Base-by-base conservation (phyloP, 768 basidiomycete genomes). In the Mrakia frigida region DNA sequence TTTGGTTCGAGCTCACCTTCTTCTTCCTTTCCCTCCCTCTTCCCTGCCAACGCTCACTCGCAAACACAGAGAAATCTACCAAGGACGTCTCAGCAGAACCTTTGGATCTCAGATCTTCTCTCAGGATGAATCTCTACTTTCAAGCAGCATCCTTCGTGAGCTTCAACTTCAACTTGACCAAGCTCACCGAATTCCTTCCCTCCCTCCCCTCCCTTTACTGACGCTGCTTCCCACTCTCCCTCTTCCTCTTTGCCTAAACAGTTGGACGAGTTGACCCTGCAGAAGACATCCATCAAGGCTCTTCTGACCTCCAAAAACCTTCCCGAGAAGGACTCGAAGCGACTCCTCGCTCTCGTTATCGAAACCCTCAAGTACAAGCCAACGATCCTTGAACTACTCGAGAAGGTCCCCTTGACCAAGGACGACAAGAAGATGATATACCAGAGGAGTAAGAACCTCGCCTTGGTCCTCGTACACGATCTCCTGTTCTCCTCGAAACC, bases 361-460 rank as follows among this genome's bases (percentile, higher is more conserved):
- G 93, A 97, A 85, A 96, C 94, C 0, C 85, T 98, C 67, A 98
- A 97, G 87, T 98, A 94, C 86, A 93, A 91, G 83, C 82, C 88
- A 25, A 88, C 88, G n/a, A 85, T 98, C 76, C 83, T 82, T 35
- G 88, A 91, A 75, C 87, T 96, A 73, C 90, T 96, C 74, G 82
- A 87, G 4, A 85, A 87, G 6, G 85, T 91, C 11, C 88, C 89
- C 52, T 85, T 97, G 31, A 85, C 93, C 80, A 87, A 87, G 73
- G 86, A 90, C 80, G 95, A 96, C 84, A 88, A 87, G 81, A 91
- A 87, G 82, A 86, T 90, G 80, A 86, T 96, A 74, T 90, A 89
- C 1, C 74, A 78, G 16, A 81, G 81, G 23, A 92, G 92, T 0
- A 81, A 85, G 56, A 91, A 90, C 80, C 87, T 98, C 65, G 89